Base-by-base conservation (phyloP, 441 rosid genomes). In the Eruca vesicaria region DNA sequence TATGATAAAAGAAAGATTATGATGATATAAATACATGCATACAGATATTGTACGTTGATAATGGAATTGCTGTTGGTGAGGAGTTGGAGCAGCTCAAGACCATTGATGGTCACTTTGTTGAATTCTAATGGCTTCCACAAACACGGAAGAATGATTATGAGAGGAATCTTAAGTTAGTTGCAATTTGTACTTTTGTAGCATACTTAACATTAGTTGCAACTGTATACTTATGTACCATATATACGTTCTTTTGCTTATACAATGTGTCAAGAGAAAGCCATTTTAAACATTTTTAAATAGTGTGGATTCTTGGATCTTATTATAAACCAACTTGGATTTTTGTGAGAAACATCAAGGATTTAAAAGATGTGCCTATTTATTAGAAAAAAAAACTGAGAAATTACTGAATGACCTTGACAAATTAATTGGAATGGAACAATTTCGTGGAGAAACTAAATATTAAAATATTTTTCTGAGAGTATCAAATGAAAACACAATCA, bases 61-160 rank as follows among this genome's bases (percentile, higher is more conserved):
- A 81, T 61, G 96, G 96, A 75, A 84, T 89, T 68, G 89, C 91
- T 38, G 79, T 64, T 45, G 80, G 78, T 64, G 91, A 81, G 72
- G 97, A 93, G 87, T 77, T 89, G 83, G 89, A 87, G 82, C 85
- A 87, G 83, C 95, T 93, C 67, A 91, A 86, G 82, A 85, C 81
- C 71, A 78, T 93, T 53, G 84, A 88, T 80, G 83, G 90, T 63
- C 63, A 45, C 71, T 87, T 83, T 76, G 63, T 88, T 57, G 79
- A 84, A 58, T 72, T 89, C 75, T 90, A 87, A 80, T 38, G 52
- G 14, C 28, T 18, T 61, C 21, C 53, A 32, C 26, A 65, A 31
- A 33, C 10, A 21, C 10, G 21, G 36, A 32, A 60, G 7, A 52
- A 14, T 35, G 38, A 56, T 73, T 56, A 11, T 35, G 12, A 0